Evolutionary conservation across 345 rosid species (phyloP).

Genomic region (Eucalyptus brandiana): DNA sequence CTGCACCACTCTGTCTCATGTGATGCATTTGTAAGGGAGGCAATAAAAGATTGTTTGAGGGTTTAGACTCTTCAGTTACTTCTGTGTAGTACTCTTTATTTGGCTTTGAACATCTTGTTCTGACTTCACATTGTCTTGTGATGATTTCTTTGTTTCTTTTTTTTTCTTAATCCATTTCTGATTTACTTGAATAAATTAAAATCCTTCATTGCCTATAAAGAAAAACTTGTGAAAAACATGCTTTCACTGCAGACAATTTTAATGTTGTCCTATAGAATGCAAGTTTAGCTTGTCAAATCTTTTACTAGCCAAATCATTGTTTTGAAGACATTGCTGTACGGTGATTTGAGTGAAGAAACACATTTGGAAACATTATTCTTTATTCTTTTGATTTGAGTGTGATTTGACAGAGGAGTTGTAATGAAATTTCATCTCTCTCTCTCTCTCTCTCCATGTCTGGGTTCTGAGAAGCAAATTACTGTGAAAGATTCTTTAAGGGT

Average conservation of each 20-base stretch:
- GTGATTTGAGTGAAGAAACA: not conserved
- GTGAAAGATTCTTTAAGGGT: not conserved
- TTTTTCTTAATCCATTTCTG: not conserved
- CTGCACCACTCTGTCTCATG: not conserved
- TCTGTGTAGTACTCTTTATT: not conserved
- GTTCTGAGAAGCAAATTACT: not conserved
- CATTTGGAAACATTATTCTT: not conserved
- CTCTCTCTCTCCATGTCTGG: not conserved
- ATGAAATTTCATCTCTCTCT: not conserved
- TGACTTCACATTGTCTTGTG: not conserved
- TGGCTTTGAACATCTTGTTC: not conserved
- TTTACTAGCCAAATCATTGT: not conserved
- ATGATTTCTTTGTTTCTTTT: not conserved
- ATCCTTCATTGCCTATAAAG: not conserved
- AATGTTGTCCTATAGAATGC: not conserved
- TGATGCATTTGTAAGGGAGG: not conserved
- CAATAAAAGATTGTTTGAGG: not conserved
- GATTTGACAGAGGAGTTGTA: not conserved
- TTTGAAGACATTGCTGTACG: not conserved
- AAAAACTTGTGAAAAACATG: not conserved
- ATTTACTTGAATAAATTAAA: not conserved
- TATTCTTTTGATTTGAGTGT: not conserved
- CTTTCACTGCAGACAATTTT: not conserved
- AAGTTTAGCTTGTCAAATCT: not conserved
- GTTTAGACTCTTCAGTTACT: not conserved